Evolutionary conservation across 2,329 filamentous ascomycete genomes (phyloP), one percentile per base, ranked within the genome.

Genomic region (Aspergillus oerlinghausenensis): DNA sequence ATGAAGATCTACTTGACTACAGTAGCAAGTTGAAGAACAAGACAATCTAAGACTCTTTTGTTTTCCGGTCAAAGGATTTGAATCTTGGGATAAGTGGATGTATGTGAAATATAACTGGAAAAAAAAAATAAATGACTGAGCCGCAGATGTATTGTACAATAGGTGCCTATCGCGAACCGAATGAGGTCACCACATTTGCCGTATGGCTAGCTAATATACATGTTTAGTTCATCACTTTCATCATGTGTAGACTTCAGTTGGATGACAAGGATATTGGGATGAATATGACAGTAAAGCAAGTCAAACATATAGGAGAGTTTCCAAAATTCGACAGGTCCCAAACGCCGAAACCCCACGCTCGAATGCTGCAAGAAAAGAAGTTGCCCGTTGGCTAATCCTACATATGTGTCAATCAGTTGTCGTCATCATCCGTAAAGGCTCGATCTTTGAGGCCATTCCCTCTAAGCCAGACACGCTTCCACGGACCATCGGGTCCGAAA

Each of bases 401-500:
- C 11, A 26, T 8, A 23, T 8, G 11, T 47, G 21, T 26, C 43
- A 25, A 28, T 64, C 56, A 68, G 49, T 69, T 64, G 54, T 70
- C 65, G 42, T 72, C 68, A 47, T 71, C 65, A 28, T 71, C 66
- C 45, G 58, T 50, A 58, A 63, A 58, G 26, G 61, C 57, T 26
- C 63, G 62, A 1, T 65, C 65, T 50, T 65, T 68, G 35, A 61
- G 48, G 25, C 63, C 63, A 55, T 66, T 68, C 7, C 73, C 72
- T 17, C 73, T 67, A 23, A 72, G 58, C 75, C 73, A 78, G 21
- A 72, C 70, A 28, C 72, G 70, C 63, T 77, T 75, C 73, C 74
- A 77, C 14, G 72, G 68, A 6, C 74, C 70, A 19, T 77, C 73
- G 6, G 68, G 62, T 3, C 70, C 73, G 57, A 70, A 64, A 56